phyloP scores from a whole-genome alignment of 2,329 filamentous ascomycete species.

The Thielaviopsis musarum region DNA sequence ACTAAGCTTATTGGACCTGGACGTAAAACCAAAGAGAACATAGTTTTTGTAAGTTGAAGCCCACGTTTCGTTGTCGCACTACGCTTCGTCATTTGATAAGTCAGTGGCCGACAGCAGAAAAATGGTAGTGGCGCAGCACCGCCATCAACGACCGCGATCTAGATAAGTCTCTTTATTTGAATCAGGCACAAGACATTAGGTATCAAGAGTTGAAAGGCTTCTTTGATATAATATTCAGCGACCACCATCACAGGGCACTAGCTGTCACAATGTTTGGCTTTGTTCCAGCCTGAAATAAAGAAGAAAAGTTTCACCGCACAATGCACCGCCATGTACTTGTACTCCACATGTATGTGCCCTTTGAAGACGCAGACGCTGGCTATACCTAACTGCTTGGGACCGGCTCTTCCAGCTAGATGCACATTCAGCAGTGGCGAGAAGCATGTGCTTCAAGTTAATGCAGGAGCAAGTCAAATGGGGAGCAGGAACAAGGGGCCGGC shows the following conservation, averaged over 20 bases:
- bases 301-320: not conserved
- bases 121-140: no score
- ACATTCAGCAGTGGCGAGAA: not conserved
- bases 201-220: no score
- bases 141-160: no score
- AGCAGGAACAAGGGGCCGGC: not conserved
- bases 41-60: not conserved
- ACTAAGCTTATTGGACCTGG: not conserved
- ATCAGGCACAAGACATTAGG: no score
- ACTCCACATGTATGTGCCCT: not conserved
- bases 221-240: no score
- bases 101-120: no score
- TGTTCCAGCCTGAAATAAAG: no score
- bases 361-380: not conserved
- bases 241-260: no score
- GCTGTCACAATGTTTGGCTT: not conserved
- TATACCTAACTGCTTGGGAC: not conserved
- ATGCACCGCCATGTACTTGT: not conserved
- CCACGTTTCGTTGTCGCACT: not conserved
- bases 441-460: not conserved
- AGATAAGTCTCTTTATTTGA: no score
- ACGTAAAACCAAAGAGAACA: not conserved
- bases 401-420: not conserved
- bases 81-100: not conserved
- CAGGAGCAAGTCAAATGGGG: not conserved